Conservation (phyloP, 805 yeast species). For the Phaffomyces antillensis region DNA sequence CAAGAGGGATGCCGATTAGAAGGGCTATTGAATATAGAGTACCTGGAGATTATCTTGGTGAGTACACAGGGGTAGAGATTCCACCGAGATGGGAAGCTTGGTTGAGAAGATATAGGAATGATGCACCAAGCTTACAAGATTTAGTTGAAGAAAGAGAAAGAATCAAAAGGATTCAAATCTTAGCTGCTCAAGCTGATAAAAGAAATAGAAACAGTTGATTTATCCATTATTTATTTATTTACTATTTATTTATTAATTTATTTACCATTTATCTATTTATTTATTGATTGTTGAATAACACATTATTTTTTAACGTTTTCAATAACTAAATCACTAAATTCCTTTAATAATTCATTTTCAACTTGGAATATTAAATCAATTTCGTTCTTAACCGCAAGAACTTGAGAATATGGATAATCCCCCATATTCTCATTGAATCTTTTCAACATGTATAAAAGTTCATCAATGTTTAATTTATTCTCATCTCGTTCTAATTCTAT, state of each 20-base stretch:
- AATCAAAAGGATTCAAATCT: constrained; percentile 33
- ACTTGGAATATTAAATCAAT: constrained; percentile 16
- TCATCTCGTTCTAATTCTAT: constrained; percentile 7
- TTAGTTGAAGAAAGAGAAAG: constrained; percentile 51
- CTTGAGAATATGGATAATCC: constrained; percentile 15
- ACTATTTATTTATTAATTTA: constrained; percentile 6
- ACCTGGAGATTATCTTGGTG: constrained; percentile 31
- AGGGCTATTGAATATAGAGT: constrained; percentile 55
- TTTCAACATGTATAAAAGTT: constrained; percentile 10
- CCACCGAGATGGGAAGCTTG: constrained; percentile 78
- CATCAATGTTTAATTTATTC: constrained; percentile 11
- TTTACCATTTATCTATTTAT: too few relatives aligned
- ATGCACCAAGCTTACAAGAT: constrained; percentile 59
- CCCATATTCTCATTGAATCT: constrained; percentile 15
- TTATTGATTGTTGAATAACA: background rate
- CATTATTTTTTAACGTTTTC: background rate
- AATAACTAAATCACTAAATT: constrained; percentile 23
- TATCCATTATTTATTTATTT: too few relatives aligned
- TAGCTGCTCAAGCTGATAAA: too few relatives aligned
- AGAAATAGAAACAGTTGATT: too few relatives aligned
- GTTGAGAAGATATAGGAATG: constrained; percentile 57
- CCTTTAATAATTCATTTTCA: constrained; percentile 27
- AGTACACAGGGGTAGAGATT: constrained; percentile 50
- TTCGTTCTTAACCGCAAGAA: constrained; percentile 20
- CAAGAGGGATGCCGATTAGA: constrained; percentile 43